These are phyloP conservation scores for Helicostylum pulchrum DNA, from an alignment of 192 early-diverging fungal species.

Conservation along the genomic window DNA sequence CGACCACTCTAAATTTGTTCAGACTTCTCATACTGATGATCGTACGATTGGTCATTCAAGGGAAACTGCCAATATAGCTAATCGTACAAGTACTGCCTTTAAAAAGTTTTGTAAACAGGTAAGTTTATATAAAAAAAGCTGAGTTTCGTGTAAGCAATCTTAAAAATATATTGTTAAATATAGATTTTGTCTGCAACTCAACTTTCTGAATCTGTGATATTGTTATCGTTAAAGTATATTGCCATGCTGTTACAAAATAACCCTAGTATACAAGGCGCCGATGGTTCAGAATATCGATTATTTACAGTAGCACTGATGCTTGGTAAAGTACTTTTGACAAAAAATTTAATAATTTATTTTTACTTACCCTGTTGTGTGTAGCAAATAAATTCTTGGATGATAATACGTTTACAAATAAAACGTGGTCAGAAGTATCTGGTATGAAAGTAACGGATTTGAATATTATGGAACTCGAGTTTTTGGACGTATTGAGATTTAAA, in stretches of 20 bases:
- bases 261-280: constrained; percentile 44
- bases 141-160: neutral
- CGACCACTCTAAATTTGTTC: constrained; percentile 10
- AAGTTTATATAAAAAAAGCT: neutral
- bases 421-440: constrained; percentile 84
- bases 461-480: constrained; percentile 82
- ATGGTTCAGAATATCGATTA: constrained; percentile 53
- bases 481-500: constrained; percentile 68
- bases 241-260: constrained; percentile 41
- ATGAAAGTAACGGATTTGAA: constrained; percentile 80
- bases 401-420: constrained; percentile 86
- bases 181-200: constrained; percentile 49
- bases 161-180: constrained; percentile 27
- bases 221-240: constrained; percentile 54
- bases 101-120: constrained; percentile 42
- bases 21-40: constrained; percentile 13
- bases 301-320: constrained; percentile 55
- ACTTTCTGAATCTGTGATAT: constrained; percentile 48
- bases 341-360: neutral
- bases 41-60: constrained; percentile 24
- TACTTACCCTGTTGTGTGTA: constrained; percentile 2
- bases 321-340: constrained; percentile 30
- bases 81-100: constrained; percentile 28
- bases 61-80: constrained; percentile 30
- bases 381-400: constrained; percentile 86